These are phyloP conservation scores for Phyllosticta capitalensis DNA, from an alignment of 2,329 filamentous ascomycete species.

Conservation along the genomic window DNA sequence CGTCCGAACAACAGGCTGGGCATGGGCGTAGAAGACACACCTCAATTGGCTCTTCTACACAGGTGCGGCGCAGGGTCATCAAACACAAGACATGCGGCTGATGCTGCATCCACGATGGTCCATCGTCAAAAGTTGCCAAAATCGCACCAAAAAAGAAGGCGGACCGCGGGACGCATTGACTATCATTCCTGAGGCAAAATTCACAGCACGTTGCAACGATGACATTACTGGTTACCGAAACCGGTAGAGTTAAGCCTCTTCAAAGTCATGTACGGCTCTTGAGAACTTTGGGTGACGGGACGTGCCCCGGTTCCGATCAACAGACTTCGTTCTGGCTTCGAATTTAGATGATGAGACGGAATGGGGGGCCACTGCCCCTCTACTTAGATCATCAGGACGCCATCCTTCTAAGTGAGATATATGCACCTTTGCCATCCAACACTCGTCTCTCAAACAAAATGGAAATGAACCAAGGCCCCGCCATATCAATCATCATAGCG, in stretches of 20 bases:
- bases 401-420: not conserved
- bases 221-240: not conserved
- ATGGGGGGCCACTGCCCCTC: not conserved
- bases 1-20: not conserved
- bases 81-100: too few relatives aligned
- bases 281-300: not conserved
- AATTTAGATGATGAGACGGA: not conserved
- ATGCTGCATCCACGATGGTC: too few relatives aligned
- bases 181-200: not conserved
- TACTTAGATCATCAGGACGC: not conserved
- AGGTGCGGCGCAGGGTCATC: too few relatives aligned
- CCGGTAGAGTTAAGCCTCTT: not conserved
- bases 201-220: not conserved
- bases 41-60: too few relatives aligned
- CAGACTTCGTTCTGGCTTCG: not conserved
- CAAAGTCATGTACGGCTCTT: not conserved
- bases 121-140: too few relatives aligned
- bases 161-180: too few relatives aligned
- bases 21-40: too few relatives aligned
- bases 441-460: not conserved
- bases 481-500: not conserved
- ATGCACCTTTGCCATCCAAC: too few relatives aligned
- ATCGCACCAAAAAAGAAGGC: too few relatives aligned
- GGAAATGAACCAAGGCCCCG: not conserved
- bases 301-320: not conserved